Evolutionary conservation across 2,329 filamentous ascomycete genomes (phyloP).

Genomic region (Penicillium concentricum): DNA sequence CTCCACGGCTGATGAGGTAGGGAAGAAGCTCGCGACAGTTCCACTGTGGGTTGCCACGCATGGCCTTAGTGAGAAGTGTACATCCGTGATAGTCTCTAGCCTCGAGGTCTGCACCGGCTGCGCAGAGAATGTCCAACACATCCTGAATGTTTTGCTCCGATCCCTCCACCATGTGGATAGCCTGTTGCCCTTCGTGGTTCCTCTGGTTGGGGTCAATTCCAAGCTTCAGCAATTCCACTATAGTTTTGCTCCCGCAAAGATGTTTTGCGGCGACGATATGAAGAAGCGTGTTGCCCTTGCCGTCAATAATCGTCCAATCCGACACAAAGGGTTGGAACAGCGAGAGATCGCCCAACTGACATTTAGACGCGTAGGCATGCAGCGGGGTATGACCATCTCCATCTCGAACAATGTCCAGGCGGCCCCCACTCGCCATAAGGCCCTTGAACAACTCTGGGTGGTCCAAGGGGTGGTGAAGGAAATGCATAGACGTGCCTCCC

Average conservation of each 20-base stretch:
- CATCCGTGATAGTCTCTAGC: constrained; percentile 12
- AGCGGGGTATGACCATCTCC: constrained; percentile 13
- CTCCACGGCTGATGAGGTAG: constrained; percentile 11
- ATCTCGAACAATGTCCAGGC: constrained; percentile 8
- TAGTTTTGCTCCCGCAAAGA: background rate
- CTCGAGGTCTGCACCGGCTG: constrained; percentile 18
- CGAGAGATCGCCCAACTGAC: constrained; percentile 10
- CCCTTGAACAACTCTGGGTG: constrained; percentile 1
- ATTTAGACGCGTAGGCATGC: constrained; percentile 8
- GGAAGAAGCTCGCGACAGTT: background rate
- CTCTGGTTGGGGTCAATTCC: constrained; percentile 1
- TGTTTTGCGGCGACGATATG: constrained; percentile 8
- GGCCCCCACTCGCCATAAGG: constrained; percentile 17
- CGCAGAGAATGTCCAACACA: constrained; percentile 1
- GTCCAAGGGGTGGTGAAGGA: background rate
- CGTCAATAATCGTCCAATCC: constrained; percentile 11
- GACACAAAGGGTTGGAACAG: constrained; percentile 12
- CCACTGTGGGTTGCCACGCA: background rate
- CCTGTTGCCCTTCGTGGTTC: background rate
- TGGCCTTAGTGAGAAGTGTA: constrained; percentile 7
- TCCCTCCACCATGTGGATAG: background rate
- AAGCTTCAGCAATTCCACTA: background rate
- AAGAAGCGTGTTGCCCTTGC: constrained; percentile 18
- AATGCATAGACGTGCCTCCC: constrained; percentile 13
- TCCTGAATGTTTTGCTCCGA: background rate